phyloP scores from a whole-genome alignment of 202 grass and related monocot genomes.

The Setaria italica region DNA sequence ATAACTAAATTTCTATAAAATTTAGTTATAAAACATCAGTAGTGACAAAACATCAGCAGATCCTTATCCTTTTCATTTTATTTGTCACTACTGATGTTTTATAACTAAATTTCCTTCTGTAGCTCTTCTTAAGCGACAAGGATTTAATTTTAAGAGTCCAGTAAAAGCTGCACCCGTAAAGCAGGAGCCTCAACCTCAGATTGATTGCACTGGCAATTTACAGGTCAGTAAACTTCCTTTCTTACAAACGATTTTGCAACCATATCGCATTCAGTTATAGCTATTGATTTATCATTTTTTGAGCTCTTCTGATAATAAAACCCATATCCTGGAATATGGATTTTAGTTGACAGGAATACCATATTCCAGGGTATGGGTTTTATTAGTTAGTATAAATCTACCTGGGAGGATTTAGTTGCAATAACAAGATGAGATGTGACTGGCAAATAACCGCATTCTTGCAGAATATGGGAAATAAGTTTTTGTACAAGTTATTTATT shows the following conservation, averaged over 20 bases:
- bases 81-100: background rate
- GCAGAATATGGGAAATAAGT: background rate
- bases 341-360: no score
- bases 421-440: background rate
- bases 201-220: conserved; percentile 96
- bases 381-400: conserved; percentile 24
- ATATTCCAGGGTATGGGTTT: no score
- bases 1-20: conserved; percentile 16
- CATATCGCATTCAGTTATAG: conserved; percentile 20
- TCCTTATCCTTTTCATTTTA: conserved; percentile 22
- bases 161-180: conserved; percentile 82
- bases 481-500: background rate
- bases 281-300: conserved; percentile 33
- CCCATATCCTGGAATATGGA: conserved; percentile 18
- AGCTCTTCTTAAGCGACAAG: conserved; percentile 94
- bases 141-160: conserved; percentile 81
- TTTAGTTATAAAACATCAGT: no score
- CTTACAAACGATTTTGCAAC: conserved; percentile 35
- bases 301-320: conserved; percentile 36
- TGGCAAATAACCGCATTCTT: background rate
- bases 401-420: conserved; percentile 24
- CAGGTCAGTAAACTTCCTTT: conserved; percentile 63
- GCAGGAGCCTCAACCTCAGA: conserved; percentile 90
- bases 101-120: conserved; percentile 37
- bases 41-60: no score